phyloP scores from a whole-genome alignment of 331 rosid genomes.

The Pyrus hybrid region DNA sequence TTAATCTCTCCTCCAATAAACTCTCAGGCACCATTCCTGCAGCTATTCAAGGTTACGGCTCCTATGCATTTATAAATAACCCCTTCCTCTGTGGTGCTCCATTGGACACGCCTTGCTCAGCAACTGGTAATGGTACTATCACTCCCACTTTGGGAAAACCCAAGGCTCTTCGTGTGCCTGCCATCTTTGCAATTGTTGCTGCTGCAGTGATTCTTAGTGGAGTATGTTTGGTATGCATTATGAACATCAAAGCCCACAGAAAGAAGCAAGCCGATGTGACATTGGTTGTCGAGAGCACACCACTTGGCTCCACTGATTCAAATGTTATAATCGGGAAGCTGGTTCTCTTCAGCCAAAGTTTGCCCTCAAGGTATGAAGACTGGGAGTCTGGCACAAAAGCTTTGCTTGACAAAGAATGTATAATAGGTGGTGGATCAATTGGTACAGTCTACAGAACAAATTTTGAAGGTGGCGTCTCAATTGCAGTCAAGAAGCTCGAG shows the following conservation, averaged over 20 bases:
- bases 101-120: conserved; percentile 60
- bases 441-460: conserved; percentile 82
- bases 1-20: conserved; percentile 73
- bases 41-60: conserved; percentile 50
- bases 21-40: conserved; percentile 77
- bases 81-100: conserved; percentile 89
- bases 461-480: conserved; percentile 81
- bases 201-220: conserved; percentile 83
- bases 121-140: conserved; percentile 25
- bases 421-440: conserved; percentile 85
- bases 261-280: conserved; percentile 44
- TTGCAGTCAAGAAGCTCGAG: conserved; percentile 95
- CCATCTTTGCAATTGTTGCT: conserved; percentile 86
- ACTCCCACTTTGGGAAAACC: conserved; percentile 37
- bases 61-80: conserved; percentile 62
- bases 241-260: conserved; percentile 62
- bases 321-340: conserved; percentile 79
- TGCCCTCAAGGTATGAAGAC: conserved; percentile 96
- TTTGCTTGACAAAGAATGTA: conserved; percentile 83
- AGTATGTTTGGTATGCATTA: conserved; percentile 74
- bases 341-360: conserved; percentile 92
- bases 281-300: conserved; percentile 78
- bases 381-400: conserved; percentile 99
- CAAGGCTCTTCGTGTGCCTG: conserved; percentile 59
- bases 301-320: conserved; percentile 73